Conservation (phyloP, 805 yeast genomes). For the Wickerhamomyces xylosicus region DNA sequence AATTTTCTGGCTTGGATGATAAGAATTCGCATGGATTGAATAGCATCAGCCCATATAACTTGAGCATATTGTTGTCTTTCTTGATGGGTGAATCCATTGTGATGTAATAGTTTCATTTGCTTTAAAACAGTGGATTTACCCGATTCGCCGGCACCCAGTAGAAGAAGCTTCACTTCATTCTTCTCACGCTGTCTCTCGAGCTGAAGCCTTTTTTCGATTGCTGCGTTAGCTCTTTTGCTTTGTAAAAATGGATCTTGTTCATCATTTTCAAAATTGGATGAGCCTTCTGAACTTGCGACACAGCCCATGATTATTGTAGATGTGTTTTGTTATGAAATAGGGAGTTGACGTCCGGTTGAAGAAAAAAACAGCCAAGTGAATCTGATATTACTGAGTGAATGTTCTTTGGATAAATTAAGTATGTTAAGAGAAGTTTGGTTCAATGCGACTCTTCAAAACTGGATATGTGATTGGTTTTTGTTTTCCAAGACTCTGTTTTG, state of each 20-base stretch:
- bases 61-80: constrained; percentile 76
- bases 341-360: too few relatives aligned
- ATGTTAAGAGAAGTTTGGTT: too few relatives aligned
- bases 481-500: too few relatives aligned
- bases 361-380: too few relatives aligned
- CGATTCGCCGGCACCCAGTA: constrained; percentile 92
- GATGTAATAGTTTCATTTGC: constrained; percentile 78
- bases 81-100: constrained; percentile 70
- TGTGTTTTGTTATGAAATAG: too few relatives aligned
- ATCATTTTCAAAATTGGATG: constrained; percentile 19
- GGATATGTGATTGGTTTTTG: too few relatives aligned
- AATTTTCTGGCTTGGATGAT: constrained; percentile 66
- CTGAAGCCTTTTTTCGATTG: constrained; percentile 52
- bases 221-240: constrained; percentile 46
- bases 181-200: constrained; percentile 41
- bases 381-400: too few relatives aligned
- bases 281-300: constrained; percentile 36
- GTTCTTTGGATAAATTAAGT: too few relatives aligned
- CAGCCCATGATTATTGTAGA: constrained; percentile 81
- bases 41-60: constrained; percentile 88
- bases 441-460: too few relatives aligned
- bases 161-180: constrained; percentile 56
- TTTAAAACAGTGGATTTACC: constrained; percentile 91
- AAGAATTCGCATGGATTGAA: constrained; percentile 71
- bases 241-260: constrained; percentile 39